Evolutionary conservation across 805 yeast species (phyloP).

Genomic region (Schizosaccharomyces pombe): DNA sequence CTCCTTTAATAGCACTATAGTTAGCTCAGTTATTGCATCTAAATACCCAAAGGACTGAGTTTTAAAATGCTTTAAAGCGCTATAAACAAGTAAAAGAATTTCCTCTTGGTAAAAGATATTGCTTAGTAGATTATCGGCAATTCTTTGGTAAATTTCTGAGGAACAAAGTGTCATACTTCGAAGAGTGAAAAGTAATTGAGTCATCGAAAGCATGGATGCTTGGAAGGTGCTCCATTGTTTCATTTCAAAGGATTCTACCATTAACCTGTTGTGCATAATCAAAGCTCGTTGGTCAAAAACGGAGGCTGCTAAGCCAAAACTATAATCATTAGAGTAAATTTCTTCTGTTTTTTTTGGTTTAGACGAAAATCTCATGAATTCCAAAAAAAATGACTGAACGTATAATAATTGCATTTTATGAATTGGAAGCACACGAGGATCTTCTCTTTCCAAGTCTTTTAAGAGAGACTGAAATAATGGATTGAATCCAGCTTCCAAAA

Average conservation of each 20-base stretch:
- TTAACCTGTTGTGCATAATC: slow-evolving; percentile 25
- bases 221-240: slow-evolving; percentile 24
- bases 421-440: slow-evolving; percentile 14
- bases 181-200: slow-evolving; percentile 25
- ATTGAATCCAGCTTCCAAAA: neutral
- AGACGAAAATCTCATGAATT: slow-evolving; percentile 22
- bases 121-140: slow-evolving; percentile 36
- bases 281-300: slow-evolving; percentile 41
- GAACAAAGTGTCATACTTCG: slow-evolving; percentile 17
- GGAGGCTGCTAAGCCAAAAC: slow-evolving; percentile 17
- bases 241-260: slow-evolving; percentile 16
- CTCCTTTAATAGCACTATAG: slow-evolving; percentile 39
- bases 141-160: slow-evolving; percentile 28
- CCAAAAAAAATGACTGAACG: slow-evolving; percentile 55
- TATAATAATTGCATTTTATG: slow-evolving; percentile 28
- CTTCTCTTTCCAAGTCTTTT: slow-evolving; percentile 22
- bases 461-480: slow-evolving; percentile 31
- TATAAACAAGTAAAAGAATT: slow-evolving; percentile 30
- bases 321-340: slow-evolving; percentile 5
- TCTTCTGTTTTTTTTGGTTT: slow-evolving; percentile 5
- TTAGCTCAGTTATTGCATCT: slow-evolving; percentile 35
- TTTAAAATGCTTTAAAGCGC: slow-evolving; percentile 38
- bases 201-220: slow-evolving; percentile 44
- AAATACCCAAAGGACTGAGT: slow-evolving; percentile 37
- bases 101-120: slow-evolving; percentile 47